phyloP scores from a whole-genome alignment of 176 grass and related monocot species.

The Poa annua region DNA sequence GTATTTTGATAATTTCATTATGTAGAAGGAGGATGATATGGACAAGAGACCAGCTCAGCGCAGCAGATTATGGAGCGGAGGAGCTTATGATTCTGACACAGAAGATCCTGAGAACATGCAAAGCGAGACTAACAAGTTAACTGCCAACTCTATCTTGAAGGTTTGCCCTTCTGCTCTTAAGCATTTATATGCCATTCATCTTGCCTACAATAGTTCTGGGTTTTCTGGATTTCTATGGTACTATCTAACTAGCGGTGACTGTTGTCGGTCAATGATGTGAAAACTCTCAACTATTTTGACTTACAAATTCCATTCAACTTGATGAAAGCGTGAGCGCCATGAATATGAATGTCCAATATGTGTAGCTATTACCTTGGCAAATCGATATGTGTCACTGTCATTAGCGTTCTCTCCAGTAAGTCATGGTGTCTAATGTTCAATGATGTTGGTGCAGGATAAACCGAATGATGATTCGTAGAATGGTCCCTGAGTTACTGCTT shows the following conservation, averaged over 20 bases:
- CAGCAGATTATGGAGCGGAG: conserved; percentile 73
- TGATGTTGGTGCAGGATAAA: conserved; percentile 53
- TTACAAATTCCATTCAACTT: not conserved
- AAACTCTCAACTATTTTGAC: not conserved
- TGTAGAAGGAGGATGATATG: conserved; percentile 71
- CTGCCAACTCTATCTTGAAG: conserved; percentile 45
- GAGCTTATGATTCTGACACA: conserved; percentile 72
- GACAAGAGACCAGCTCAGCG: conserved; percentile 66
- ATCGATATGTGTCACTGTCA: not conserved
- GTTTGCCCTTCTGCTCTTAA: conserved; percentile 36
- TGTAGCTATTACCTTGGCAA: not conserved
- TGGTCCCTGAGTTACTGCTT: not conserved
- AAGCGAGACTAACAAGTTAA: conserved; percentile 31
- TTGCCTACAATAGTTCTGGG: not conserved
- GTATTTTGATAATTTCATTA: conserved; percentile 38
- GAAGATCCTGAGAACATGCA: conserved; percentile 61
- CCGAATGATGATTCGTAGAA: conserved; percentile 42
- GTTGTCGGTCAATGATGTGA: conserved; percentile 11
- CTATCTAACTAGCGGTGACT: not conserved
- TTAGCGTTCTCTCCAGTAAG: not conserved
- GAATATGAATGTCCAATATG: not conserved
- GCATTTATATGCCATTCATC: conserved; percentile 1
- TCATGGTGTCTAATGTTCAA: conserved; percentile 18
- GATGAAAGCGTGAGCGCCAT: not conserved
- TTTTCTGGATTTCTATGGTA: conserved; percentile 15